Percentiles rank a stretch among this genome's conserved stretches.
Conservation (phyloP, 2,329 filamentous ascomycete species). For the Colletotrichum tropicale region DNA sequence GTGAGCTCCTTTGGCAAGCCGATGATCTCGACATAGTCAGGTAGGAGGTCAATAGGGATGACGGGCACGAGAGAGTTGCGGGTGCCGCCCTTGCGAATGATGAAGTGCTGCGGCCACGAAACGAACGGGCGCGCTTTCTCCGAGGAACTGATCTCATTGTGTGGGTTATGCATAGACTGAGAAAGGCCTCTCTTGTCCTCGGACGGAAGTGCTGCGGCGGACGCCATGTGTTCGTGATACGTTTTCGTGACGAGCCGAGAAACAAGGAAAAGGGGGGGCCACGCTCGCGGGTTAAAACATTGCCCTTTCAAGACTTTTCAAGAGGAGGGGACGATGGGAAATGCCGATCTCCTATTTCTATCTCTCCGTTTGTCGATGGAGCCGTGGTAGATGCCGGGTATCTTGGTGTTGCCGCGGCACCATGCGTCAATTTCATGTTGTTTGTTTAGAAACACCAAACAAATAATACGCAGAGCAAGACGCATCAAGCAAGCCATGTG, state of each 20-base stretch:
- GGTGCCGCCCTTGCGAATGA: conserved; percentile 34
- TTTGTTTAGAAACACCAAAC: not conserved
- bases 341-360: not conserved
- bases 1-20: conserved; percentile 47
- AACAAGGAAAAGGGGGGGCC: not conserved
- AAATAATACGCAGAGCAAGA: not conserved
- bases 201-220: not conserved
- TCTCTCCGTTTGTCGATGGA: not conserved
- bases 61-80: conserved; percentile 52
- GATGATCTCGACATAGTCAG: conserved; percentile 45
- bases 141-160: not conserved
- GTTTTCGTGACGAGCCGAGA: not conserved
- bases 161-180: conserved; percentile 15
- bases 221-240: not conserved
- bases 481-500: not conserved
- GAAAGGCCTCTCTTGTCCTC: conserved; percentile 4
- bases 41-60: conserved; percentile 58
- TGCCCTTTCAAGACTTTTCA: not conserved
- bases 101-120: conserved; percentile 38
- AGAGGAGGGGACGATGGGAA: not conserved
- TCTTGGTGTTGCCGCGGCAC: not conserved
- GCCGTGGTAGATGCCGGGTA: not conserved
- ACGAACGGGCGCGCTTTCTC: not conserved
- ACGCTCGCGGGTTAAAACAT: not conserved
- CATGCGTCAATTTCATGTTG: not conserved